Conservation (phyloP, 495 filamentous ascomycete species). For the Hypomontagnella submonticulosa region DNA sequence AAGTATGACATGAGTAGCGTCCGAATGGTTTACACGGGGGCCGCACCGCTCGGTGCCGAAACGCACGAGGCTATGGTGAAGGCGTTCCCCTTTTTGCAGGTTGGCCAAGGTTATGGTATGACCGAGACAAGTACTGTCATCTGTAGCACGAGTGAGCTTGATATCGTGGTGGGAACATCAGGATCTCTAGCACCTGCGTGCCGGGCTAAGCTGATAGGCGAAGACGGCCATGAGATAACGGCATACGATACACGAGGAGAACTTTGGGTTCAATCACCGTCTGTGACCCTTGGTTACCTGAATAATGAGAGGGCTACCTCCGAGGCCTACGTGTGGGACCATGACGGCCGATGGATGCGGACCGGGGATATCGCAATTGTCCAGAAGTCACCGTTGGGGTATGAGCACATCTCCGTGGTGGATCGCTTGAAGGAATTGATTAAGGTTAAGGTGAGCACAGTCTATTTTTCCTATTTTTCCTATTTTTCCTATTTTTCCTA, state of each 20-base stretch:
- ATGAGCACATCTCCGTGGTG: slow-evolving; percentile 85
- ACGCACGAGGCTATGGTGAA: slow-evolving; percentile 74
- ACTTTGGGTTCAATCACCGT: slow-evolving; percentile 78
- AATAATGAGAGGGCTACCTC: slow-evolving; percentile 84
- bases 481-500: background rate
- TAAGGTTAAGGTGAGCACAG: slow-evolving; percentile 80
- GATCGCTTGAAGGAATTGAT: slow-evolving; percentile 95
- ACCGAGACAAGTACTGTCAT: slow-evolving; percentile 86
- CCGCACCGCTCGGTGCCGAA: slow-evolving; percentile 84
- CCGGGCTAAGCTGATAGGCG: slow-evolving; percentile 75
- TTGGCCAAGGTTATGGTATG: slow-evolving; percentile 87
- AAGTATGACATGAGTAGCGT: slow-evolving; percentile 83
- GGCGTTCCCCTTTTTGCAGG: slow-evolving; percentile 70
- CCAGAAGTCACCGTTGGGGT: slow-evolving; percentile 66
- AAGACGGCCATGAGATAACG: slow-evolving; percentile 80
- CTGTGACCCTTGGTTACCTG: slow-evolving; percentile 83
- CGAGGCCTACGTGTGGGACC: slow-evolving; percentile 80
- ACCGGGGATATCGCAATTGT: slow-evolving; percentile 89
- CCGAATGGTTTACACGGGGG: slow-evolving; percentile 76
- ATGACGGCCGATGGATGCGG: slow-evolving; percentile 78
- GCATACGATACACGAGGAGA: slow-evolving; percentile 83
- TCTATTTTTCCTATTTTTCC: background rate
- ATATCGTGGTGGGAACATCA: slow-evolving; percentile 77
- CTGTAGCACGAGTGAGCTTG: slow-evolving; percentile 68
- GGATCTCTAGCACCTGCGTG: slow-evolving; percentile 76